Evolutionary conservation across 192 early-diverging fungal species (phyloP).

Genomic region (Coemansia sp.): DNA sequence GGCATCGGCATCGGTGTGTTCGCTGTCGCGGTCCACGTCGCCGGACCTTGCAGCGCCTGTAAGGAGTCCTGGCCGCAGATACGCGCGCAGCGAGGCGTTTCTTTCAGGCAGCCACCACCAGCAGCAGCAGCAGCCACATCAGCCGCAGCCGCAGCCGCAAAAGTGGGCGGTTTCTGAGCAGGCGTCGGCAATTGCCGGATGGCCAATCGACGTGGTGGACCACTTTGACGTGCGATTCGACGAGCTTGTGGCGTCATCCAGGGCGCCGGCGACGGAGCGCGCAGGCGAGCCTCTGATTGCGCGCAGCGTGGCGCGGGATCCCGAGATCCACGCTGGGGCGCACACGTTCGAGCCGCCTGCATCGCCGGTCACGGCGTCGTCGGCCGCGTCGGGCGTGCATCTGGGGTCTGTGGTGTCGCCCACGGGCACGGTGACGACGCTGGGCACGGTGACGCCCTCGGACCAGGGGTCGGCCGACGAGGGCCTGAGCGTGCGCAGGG

Average conservation of each 20-base stretch:
- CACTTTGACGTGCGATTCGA: constrained; percentile 47
- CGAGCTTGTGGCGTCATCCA: constrained; percentile 27
- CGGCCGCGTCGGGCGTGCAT: not conserved
- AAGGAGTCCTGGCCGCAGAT: not conserved
- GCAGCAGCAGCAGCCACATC: not conserved
- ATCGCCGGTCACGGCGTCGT: not conserved
- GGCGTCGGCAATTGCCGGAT: constrained; percentile 47
- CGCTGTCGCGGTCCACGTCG: not conserved
- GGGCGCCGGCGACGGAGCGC: not conserved
- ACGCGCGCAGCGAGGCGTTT: not conserved
- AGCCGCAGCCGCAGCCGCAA: not conserved
- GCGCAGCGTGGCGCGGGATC: not conserved
- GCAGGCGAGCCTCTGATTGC: not conserved
- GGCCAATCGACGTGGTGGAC: constrained; percentile 45
- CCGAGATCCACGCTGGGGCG: constrained; percentile 15
- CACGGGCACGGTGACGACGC: not conserved
- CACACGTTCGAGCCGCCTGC: constrained; percentile 21
- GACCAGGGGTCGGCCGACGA: constrained; percentile 5
- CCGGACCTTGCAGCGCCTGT: not conserved
- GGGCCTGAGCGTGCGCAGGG: no score
- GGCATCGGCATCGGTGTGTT: not conserved
- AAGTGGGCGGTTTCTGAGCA: constrained; percentile 28
- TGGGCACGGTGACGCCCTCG: not conserved
- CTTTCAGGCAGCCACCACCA: not conserved
- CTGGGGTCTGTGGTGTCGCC: constrained; percentile 11